A percentile compares a stretch with the other conserved stretches of the same genome.
These are phyloP conservation scores for Ogataea zsoltii DNA, from an alignment of 805 yeast genomes.

Conservation along the genomic window DNA sequence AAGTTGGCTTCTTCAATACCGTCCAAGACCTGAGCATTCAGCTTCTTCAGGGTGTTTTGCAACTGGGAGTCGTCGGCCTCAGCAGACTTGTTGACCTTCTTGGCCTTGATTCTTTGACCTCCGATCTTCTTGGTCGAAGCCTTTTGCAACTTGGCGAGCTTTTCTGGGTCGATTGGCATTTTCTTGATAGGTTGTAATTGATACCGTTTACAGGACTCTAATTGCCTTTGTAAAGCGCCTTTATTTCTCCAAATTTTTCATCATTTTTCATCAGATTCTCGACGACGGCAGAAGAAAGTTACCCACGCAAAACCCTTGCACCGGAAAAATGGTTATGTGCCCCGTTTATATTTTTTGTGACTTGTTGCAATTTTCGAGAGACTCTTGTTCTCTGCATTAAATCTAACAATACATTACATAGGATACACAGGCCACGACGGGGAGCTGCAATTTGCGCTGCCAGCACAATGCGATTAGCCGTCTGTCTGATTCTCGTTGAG, in stretches of 20 bases:
- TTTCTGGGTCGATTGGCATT: slow-evolving; percentile 93
- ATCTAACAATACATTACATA: not conserved
- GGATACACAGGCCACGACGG: not conserved
- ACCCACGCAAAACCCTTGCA: slow-evolving; percentile 1
- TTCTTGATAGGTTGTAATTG: slow-evolving; percentile 5
- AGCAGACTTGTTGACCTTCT: slow-evolving; percentile 63
- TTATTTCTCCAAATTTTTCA: slow-evolving; percentile 15
- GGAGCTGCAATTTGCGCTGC: too few species aligned
- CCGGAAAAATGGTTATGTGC: not conserved
- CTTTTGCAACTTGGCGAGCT: slow-evolving; percentile 89
- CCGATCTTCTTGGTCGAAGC: slow-evolving; percentile 82
- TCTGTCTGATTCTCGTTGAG: slow-evolving; percentile 10
- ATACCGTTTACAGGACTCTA: not conserved
- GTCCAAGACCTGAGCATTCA: slow-evolving; percentile 84
- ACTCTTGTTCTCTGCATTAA: not conserved
- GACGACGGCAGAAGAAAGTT: slow-evolving; percentile 6
- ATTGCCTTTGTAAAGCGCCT: slow-evolving; percentile 1
- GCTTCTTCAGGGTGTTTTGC: slow-evolving; percentile 83
- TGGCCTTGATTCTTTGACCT: slow-evolving; percentile 86
- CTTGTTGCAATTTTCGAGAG: not conserved
- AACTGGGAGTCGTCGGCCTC: slow-evolving; percentile 91
- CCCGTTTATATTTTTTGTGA: not conserved
- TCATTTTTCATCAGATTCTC: slow-evolving; percentile 13
- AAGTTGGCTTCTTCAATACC: slow-evolving; percentile 96
- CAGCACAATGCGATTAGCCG: too few species aligned